phyloP scores from a whole-genome alignment of 1,284 basidiomycete species.

The Irpex sp. region DNA sequence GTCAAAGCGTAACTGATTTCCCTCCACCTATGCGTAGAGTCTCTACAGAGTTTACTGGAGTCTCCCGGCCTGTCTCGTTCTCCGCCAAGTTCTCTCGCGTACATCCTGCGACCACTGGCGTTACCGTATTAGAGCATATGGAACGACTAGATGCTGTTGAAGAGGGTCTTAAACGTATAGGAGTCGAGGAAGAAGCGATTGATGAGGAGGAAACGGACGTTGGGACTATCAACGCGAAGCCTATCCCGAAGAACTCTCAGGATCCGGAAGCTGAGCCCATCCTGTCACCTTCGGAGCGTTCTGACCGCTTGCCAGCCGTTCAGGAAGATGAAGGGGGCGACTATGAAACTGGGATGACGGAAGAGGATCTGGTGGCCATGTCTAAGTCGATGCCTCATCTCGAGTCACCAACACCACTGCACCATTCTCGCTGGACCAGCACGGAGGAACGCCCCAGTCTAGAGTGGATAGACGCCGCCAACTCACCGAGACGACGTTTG shows the following conservation, averaged over 20 bases:
- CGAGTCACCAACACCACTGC: conserved; percentile 38
- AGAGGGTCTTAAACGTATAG: conserved; percentile 68
- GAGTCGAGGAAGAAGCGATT: conserved; percentile 49
- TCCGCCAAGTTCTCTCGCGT: conserved; percentile 73
- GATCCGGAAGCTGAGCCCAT: conserved; percentile 8
- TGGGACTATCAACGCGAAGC: conserved; percentile 19
- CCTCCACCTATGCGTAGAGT: conserved; percentile 66
- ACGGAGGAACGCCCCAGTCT: conserved; percentile 39
- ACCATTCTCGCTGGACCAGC: conserved; percentile 42
- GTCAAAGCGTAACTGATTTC: conserved; percentile 63
- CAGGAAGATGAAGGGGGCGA: conserved; percentile 44
- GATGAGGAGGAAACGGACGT: conserved; percentile 46
- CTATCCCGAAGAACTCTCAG: neutral
- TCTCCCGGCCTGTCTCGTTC: conserved; percentile 69
- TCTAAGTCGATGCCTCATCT: conserved; percentile 73
- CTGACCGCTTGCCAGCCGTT: conserved; percentile 42
- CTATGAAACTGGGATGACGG: conserved; percentile 44
- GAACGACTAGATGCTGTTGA: conserved; percentile 80
- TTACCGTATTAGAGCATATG: conserved; percentile 77
- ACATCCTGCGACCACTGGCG: conserved; percentile 78
- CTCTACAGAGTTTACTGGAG: conserved; percentile 53
- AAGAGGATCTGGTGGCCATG: conserved; percentile 69
- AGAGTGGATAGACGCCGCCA: conserved; percentile 66
- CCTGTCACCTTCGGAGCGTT: conserved; percentile 22
- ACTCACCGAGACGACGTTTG: conserved; percentile 45